phyloP scores from a whole-genome alignment of 2,329 filamentous ascomycete species.

The Colletotrichum zoysiae region DNA sequence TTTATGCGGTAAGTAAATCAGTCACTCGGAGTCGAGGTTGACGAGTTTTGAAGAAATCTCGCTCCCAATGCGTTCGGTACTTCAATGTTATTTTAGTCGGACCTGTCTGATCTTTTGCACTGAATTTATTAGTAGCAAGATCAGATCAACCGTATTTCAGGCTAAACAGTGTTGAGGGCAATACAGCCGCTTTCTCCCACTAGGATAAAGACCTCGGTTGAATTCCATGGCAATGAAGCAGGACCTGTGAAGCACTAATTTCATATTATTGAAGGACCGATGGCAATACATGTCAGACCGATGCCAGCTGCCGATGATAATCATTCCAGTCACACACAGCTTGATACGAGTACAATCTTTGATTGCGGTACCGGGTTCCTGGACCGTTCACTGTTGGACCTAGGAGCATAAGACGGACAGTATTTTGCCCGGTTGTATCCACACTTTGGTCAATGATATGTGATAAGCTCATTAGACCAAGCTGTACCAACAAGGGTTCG shows the following conservation, averaged over 20 bases:
- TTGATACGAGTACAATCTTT: conserved; percentile 44
- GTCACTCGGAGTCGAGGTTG: no score
- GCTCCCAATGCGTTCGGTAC: no score
- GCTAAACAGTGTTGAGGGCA: no score
- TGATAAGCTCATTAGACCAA: neutral
- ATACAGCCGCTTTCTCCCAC: no score
- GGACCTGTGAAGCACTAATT: conserved; percentile 39
- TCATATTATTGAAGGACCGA: conserved; percentile 44
- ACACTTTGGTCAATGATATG: no score
- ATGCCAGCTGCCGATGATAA: conserved; percentile 46
- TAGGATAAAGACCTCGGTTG: conserved; percentile 47
- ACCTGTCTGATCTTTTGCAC: no score
- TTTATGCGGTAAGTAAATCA: no score
- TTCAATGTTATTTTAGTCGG: no score
- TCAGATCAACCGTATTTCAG: no score
- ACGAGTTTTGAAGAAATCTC: no score
- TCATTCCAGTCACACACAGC: conserved; percentile 45
- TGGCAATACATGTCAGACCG: conserved; percentile 42
- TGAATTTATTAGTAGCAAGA: no score
- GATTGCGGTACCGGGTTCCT: conserved; percentile 1
- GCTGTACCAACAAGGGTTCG: neutral
- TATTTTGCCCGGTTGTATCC: neutral
- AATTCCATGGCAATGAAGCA: no score
- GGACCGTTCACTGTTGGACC: neutral
- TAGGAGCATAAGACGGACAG: neutral